Percentiles rank a stretch among this genome's conserved stretches.
Conservation (phyloP, 208 protist genomes). For the Balamuthia mandrillaris region DNA sequence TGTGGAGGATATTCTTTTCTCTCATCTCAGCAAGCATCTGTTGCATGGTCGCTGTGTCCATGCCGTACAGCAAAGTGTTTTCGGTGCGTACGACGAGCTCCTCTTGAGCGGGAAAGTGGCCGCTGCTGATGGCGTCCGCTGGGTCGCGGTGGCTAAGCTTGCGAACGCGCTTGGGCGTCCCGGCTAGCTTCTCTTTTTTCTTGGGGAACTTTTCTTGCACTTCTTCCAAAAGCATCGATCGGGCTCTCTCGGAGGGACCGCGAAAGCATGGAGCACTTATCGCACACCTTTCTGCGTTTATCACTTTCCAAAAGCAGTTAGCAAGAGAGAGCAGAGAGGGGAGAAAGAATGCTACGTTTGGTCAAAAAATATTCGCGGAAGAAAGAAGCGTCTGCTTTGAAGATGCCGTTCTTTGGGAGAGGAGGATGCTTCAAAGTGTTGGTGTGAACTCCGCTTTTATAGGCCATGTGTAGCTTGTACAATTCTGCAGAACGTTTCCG, state of each 20-base stretch:
- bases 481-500: not conserved
- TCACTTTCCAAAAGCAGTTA: constrained; percentile 1
- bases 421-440: not conserved
- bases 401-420: not conserved
- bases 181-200: not conserved
- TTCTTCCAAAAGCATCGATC: not conserved
- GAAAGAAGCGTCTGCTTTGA: not conserved
- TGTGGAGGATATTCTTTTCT: too few relatives aligned
- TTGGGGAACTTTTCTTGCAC: constrained; percentile 10
- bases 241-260: not conserved
- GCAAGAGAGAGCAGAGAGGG: too few relatives aligned
- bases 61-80: too few relatives aligned
- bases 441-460: not conserved
- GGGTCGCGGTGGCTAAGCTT: too few relatives aligned
- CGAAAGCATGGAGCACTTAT: not conserved
- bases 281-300: constrained; percentile 12
- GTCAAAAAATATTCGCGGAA: not conserved
- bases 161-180: too few relatives aligned
- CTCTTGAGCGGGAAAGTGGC: too few relatives aligned
- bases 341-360: too few relatives aligned
- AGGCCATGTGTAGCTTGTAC: not conserved
- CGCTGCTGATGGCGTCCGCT: too few relatives aligned
- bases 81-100: too few relatives aligned
- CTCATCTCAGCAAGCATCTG: too few relatives aligned
- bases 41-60: too few relatives aligned